phyloP scores from a whole-genome alignment of 352 stramenopile genomes.

The Phytophthora pseudosyringae region DNA sequence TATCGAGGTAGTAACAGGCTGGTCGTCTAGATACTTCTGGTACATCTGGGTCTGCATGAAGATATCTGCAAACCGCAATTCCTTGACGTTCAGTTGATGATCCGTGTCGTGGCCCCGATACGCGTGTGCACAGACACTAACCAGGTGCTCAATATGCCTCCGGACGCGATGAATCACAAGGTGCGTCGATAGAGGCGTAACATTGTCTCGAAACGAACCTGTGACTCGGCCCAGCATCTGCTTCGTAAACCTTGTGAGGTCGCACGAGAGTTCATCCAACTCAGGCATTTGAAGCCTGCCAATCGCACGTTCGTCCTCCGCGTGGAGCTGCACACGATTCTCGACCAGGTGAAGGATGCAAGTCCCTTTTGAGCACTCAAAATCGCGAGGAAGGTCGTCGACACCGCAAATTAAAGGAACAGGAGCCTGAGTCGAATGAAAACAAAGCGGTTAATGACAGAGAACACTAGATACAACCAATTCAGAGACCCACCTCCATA shows the following conservation, averaged over 20 bases:
- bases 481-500: slow-evolving; percentile 44
- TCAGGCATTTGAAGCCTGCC: slow-evolving; percentile 35
- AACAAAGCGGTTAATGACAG: slow-evolving; percentile 1
- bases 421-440: slow-evolving; percentile 39
- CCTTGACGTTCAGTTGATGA: slow-evolving; percentile 14
- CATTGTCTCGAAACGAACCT: slow-evolving; percentile 26
- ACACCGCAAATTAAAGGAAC: slow-evolving; percentile 61
- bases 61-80: slow-evolving; percentile 32
- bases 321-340: slow-evolving; percentile 41
- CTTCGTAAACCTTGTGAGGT: slow-evolving; percentile 44
- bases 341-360: slow-evolving; percentile 44
- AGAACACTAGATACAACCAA: not conserved
- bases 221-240: slow-evolving; percentile 38
- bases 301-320: slow-evolving; percentile 36
- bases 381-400: slow-evolving; percentile 44
- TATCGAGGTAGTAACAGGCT: slow-evolving; percentile 4
- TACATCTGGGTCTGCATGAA: slow-evolving; percentile 62
- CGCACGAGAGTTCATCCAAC: slow-evolving; percentile 37
- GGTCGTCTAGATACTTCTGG: slow-evolving; percentile 59
- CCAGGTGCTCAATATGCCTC: slow-evolving; percentile 49
- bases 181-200: slow-evolving; percentile 45
- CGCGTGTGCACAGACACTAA: slow-evolving; percentile 22
- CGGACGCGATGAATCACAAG: slow-evolving; percentile 56
- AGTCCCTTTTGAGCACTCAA: slow-evolving; percentile 46
- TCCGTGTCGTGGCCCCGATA: not conserved